Base-by-base conservation (phyloP, 345 rosid genomes). In the Hypericum perforatum region DNA sequence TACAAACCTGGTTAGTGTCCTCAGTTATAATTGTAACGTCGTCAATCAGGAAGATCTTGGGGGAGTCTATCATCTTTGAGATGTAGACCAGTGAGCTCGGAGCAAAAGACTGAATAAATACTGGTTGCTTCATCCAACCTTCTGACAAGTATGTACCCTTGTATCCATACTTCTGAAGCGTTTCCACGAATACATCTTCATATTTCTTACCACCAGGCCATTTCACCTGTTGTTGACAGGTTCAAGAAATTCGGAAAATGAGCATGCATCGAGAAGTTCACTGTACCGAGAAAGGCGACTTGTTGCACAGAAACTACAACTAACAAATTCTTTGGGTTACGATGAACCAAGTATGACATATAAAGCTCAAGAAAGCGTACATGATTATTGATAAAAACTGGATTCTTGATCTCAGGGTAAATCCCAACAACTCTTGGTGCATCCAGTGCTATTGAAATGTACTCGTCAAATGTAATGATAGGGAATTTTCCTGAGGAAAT, bases 361-460 rank as follows among this genome's bases (percentile, higher is more conserved):
- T n/a, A 49, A 37, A 49, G 36, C 10, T 9, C 6, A 36, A 13
- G 37, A 36, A 37, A 36, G 3, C 12, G 55, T 62, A 87, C 95
- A 59, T 47, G 82, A 74, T 88, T 82, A 59, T 92, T 92, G 62
- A 85, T 85, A 45, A 92, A 70, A 47, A 82, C 86, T 4, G 98
- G 98, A 60, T 83, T 79, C 65, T 92, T 92, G 16, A 92, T 92
- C 81, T 92, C 98, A 3, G 98, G 96, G 72, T 92, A 92, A 62
- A 92, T 92, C 32, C 98, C 98, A 45, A 88, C 95, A 53, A 85
- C 76, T 78, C 98, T 76, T 36, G 78, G 58, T 15, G 96, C 95
- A 71, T 87, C 86, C 54, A 81, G 61, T 39, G 92, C 98, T 37
- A 91, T 87, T 52, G 96, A 54, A 63, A 91, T 91, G 76, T 55